Conservation (phyloP, 352 stramenopile genomes). For the Phytophthora multivora region DNA sequence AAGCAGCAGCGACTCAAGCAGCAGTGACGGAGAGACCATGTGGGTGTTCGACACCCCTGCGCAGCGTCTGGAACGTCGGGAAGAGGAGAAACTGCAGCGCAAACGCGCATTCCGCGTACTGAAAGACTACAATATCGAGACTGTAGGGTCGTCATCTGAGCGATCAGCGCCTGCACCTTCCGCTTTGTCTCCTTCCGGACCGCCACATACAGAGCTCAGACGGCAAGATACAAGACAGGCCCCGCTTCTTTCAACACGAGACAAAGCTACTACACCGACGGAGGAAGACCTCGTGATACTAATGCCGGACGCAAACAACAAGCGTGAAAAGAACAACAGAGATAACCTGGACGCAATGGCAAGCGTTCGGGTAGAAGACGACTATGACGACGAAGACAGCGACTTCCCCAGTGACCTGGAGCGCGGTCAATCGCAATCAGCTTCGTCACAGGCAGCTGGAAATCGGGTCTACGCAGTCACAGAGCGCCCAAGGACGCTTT, state of each 20-base stretch:
- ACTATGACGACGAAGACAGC: slow-evolving; percentile 32
- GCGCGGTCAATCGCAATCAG: slow-evolving; percentile 5
- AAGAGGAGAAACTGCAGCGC: slow-evolving; percentile 55
- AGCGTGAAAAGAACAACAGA: slow-evolving; percentile 19
- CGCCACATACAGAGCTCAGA: neutral
- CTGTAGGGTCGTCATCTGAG: slow-evolving; percentile 11
- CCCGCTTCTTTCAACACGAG: slow-evolving; percentile 28
- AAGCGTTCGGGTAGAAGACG: slow-evolving; percentile 18
- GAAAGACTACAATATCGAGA: slow-evolving; percentile 50
- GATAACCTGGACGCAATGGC: slow-evolving; percentile 24
- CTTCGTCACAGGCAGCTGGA: slow-evolving; percentile 11
- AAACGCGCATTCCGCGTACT: slow-evolving; percentile 58
- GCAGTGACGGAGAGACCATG: slow-evolving; percentile 49
- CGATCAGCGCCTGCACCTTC: neutral
- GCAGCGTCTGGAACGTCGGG: slow-evolving; percentile 51
- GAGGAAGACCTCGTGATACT: slow-evolving; percentile 49
- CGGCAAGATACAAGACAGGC: slow-evolving; percentile 35
- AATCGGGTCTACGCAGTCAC: slow-evolving; percentile 34
- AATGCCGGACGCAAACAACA: slow-evolving; percentile 12
- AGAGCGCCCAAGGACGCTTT: slow-evolving; percentile 30
- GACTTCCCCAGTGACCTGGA: slow-evolving; percentile 16
- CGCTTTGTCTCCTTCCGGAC: slow-evolving; percentile 6
- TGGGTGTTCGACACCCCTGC: slow-evolving; percentile 51
- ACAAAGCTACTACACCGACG: slow-evolving; percentile 19
- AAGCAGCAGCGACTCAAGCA: slow-evolving; percentile 24